Conservation (phyloP, 2,329 filamentous ascomycete species). For the Aspergillaceae sp. region DNA sequence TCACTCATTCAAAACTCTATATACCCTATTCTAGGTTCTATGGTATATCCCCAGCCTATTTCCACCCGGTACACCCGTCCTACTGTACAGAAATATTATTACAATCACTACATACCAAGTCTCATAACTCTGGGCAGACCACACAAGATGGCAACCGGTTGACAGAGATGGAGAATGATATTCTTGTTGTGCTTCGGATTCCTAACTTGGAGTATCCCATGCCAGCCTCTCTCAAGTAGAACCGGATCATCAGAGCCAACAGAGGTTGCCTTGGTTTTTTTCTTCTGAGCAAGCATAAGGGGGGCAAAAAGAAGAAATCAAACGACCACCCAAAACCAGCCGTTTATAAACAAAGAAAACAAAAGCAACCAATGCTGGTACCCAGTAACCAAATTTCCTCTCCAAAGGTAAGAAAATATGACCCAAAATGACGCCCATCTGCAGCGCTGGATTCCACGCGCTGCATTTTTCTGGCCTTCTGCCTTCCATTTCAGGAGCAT, state of each 20-base stretch:
- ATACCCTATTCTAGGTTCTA: too few relatives aligned
- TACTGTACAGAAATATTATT: neutral
- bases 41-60: too few relatives aligned
- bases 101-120: neutral
- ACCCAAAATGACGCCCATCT: neutral
- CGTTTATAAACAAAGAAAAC: neutral
- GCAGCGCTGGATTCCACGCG: neutral
- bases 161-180: slow-evolving; percentile 1
- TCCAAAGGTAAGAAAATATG: neutral
- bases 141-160: neutral
- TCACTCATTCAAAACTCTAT: neutral
- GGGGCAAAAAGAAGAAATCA: neutral
- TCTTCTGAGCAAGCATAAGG: neutral
- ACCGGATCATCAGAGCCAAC: neutral
- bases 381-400: neutral
- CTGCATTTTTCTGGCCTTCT: neutral
- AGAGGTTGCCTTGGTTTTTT: neutral
- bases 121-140: neutral
- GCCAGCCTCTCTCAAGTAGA: neutral
- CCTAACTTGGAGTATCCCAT: neutral
- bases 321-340: neutral
- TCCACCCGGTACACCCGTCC: neutral
- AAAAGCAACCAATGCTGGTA: neutral
- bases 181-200: neutral
- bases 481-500: neutral